Evolutionary conservation across 1,284 basidiomycete species (phyloP), one percentile per base, ranked within the genome.

Genomic region (Anthracocystis panici-leucophaei): DNA sequence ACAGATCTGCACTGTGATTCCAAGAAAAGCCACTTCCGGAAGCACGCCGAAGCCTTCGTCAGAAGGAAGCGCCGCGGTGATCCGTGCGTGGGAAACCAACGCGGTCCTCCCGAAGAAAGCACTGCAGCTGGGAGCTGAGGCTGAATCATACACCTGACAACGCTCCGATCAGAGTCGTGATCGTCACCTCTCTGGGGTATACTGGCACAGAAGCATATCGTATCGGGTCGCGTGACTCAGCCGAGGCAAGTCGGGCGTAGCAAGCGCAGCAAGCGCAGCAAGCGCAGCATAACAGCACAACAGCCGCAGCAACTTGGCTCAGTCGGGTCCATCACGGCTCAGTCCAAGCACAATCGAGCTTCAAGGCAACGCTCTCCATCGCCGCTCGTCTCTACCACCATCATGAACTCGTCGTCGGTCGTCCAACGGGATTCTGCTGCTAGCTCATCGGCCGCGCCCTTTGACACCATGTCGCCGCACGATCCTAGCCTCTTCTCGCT

Each of bases 401-500:
- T 33, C 58, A 65, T 71, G 62, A 49, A 21, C 51, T 45, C 54
- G 11, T 45, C 54, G 11, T 11, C 11, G 1, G 18, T 27, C n/a
- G 16, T 21, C 25, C 7, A 21, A 18, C 53, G 18, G 12, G 21
- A n/a, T 8, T 11, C 38, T 38, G 42, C 29, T 38, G 42, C 29
- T 41, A 18, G 54, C 38, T 31, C 52, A 20, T 33, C 62, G 20
- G 11, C 35, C 8, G 5, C 54, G 20, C 23, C 56, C 35, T 14
- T 29, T 14, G 14, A 2, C 42, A 46, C 48, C 44, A 53, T 68
- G 61, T 65, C 63, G 40, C 63, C 60, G 29, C 54, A 61, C 57
- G 46, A 66, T 31, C 60, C 60, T 4, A 38, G 58, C 48, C 60
- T 71, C 55, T 41, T 56, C 33, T 68, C 72, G 6, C 61, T 78